A percentile compares a stretch with the other conserved stretches of the same genome.
Conservation (phyloP, 1,284 basidiomycete genomes). For the Inonotus obliquus region DNA sequence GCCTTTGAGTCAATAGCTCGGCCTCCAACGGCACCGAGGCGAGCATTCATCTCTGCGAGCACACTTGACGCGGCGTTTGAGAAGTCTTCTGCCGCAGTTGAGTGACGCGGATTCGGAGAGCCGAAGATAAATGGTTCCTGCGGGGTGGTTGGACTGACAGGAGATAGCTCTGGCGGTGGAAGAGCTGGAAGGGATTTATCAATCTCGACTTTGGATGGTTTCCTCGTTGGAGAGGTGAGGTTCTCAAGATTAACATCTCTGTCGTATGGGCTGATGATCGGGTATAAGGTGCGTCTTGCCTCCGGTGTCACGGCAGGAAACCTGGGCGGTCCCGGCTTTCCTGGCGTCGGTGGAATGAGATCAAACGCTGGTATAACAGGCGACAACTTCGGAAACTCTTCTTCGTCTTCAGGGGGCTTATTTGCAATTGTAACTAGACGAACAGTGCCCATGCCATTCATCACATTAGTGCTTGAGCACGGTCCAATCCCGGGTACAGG, state of each 20-base stretch:
- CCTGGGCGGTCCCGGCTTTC: conserved; percentile 30
- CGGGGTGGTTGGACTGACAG: conserved; percentile 22
- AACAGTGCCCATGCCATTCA: conserved; percentile 3
- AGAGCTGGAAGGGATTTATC: neutral
- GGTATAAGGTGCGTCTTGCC: conserved; percentile 36
- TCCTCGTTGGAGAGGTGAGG: conserved; percentile 31
- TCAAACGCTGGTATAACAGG: conserved; percentile 64
- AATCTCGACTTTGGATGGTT: neutral
- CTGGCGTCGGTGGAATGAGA: conserved; percentile 53
- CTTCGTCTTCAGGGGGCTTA: neutral
- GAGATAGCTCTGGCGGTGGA: conserved; percentile 39
- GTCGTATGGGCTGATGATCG: conserved; percentile 45
- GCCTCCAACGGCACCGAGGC: conserved; percentile 46
- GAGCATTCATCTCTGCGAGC: conserved; percentile 73
- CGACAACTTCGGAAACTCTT: conserved; percentile 53
- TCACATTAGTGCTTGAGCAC: conserved; percentile 8
- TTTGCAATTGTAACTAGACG: conserved; percentile 13
- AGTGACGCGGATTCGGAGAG: conserved; percentile 58
- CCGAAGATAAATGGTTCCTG: conserved; percentile 63
- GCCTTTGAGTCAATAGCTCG: conserved; percentile 35
- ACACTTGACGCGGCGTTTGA: conserved; percentile 50
- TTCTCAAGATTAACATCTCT: conserved; percentile 25
- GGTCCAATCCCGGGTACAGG: conserved; percentile 17
- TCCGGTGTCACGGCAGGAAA: conserved; percentile 38
- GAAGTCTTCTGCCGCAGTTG: conserved; percentile 58